Evolutionary conservation across 768 basidiomycete species (phyloP).

Genomic region (Roridomyces roridus): DNA sequence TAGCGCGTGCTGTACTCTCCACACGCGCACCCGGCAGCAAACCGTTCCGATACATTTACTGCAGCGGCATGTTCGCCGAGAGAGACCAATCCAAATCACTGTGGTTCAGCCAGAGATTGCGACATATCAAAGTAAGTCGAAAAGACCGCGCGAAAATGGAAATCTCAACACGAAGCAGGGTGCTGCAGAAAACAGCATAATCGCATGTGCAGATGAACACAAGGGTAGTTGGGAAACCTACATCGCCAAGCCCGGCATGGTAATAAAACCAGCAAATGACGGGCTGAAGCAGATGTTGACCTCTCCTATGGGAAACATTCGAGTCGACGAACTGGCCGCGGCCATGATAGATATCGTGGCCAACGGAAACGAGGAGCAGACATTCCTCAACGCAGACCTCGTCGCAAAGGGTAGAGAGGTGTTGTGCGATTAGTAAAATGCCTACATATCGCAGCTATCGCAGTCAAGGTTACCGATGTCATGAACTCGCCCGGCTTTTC

Average conservation of each 20-base stretch:
- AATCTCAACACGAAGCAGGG: background rate
- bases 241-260: slow-evolving; percentile 12
- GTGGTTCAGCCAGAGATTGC: background rate
- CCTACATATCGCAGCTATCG: too few species aligned
- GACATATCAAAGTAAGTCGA: slow-evolving; percentile 5
- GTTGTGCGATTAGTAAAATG: too few species aligned
- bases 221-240: slow-evolving; percentile 12
- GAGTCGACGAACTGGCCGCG: slow-evolving; percentile 7
- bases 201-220: background rate
- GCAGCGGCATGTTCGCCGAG: slow-evolving; percentile 9
- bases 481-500: too few species aligned
- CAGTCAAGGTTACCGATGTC: too few species aligned
- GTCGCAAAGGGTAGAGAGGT: background rate
- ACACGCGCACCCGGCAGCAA: background rate
- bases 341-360: slow-evolving; percentile 5
- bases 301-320: background rate
- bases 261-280: background rate
- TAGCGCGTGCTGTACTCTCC: background rate
- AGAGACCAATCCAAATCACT: slow-evolving; percentile 8
- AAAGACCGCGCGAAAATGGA: background rate
- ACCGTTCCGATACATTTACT: slow-evolving; percentile 13
- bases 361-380: background rate
- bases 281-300: background rate
- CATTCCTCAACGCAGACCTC: background rate
- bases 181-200: slow-evolving; percentile 2